phyloP scores from a whole-genome alignment of 2,329 filamentous ascomycete species.

The Pestalotiopsis sp. region DNA sequence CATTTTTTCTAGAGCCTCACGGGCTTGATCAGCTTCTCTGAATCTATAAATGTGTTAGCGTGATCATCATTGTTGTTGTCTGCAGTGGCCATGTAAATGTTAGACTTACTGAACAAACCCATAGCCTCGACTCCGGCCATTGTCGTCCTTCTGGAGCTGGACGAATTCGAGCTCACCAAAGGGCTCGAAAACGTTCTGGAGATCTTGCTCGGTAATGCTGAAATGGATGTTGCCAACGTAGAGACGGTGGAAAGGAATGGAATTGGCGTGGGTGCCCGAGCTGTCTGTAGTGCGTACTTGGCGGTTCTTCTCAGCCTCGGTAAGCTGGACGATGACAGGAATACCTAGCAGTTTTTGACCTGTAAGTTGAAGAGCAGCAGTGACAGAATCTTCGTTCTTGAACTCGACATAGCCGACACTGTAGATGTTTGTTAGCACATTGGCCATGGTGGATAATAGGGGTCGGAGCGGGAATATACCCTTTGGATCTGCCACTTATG shows the following conservation, averaged over 20 bases:
- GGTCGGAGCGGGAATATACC: conserved; percentile 60
- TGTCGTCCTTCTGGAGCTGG: conserved; percentile 95
- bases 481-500: conserved; percentile 95
- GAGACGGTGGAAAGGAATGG: conserved; percentile 93
- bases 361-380: conserved; percentile 93
- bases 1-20: conserved; percentile 97
- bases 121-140: conserved; percentile 87
- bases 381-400: conserved; percentile 91
- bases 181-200: conserved; percentile 95
- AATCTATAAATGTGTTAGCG: conserved; percentile 64
- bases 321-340: conserved; percentile 96
- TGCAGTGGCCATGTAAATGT: background rate
- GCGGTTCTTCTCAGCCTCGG: conserved; percentile 98
- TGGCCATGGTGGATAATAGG: background rate
- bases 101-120: conserved; percentile 93
- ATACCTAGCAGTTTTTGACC: conserved; percentile 98
- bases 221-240: conserved; percentile 99
- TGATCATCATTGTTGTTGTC: background rate
- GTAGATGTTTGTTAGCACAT: conserved; percentile 37
- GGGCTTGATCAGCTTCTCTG: conserved; percentile 85
- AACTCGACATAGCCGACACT: conserved; percentile 99
- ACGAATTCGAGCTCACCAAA: conserved; percentile 98
- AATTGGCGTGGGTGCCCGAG: conserved; percentile 71
- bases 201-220: conserved; percentile 94
- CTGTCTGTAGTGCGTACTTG: conserved; percentile 84